A percentile compares a stretch with the other conserved stretches of the same genome.
Conservation (phyloP, 805 yeast species). For the Barnettozyma pratensis region DNA sequence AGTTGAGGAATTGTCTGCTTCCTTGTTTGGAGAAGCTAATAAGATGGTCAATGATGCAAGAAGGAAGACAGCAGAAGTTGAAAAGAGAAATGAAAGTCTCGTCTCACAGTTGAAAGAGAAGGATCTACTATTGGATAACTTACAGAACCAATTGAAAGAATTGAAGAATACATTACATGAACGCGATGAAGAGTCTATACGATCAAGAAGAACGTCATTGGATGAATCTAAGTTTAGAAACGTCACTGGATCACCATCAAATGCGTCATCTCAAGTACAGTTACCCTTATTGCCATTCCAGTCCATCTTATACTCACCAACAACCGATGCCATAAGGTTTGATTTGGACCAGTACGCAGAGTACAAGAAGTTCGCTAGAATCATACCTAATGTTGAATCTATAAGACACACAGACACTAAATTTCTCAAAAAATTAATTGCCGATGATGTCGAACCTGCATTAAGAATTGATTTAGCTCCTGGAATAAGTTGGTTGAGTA, state of each 20-base stretch:
- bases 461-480: constrained; percentile 59
- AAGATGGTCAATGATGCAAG: constrained; percentile 79
- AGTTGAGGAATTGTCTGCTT: constrained; percentile 73
- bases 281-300: constrained; percentile 15
- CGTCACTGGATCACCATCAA: not conserved
- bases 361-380: constrained; percentile 33
- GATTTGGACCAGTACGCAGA: constrained; percentile 35
- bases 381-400: constrained; percentile 28
- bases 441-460: constrained; percentile 78
- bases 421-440: constrained; percentile 58
- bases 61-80: constrained; percentile 54
- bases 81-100: constrained; percentile 53
- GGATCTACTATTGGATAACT: constrained; percentile 57
- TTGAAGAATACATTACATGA: constrained; percentile 56
- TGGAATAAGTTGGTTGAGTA: constrained; percentile 56
- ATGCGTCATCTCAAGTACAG: not conserved
- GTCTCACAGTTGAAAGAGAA: constrained; percentile 56
- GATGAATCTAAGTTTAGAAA: constrained; percentile 4
- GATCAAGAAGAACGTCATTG: constrained; percentile 12
- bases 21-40: constrained; percentile 80
- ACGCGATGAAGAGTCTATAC: constrained; percentile 30
- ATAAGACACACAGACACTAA: constrained; percentile 38
- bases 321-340: constrained; percentile 35
- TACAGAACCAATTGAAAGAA: constrained; percentile 63
- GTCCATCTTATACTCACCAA: constrained; percentile 36